These are phyloP conservation scores for Colletotrichum falcatum DNA, from an alignment of 2,329 filamentous ascomycete species.

Conservation along the genomic window DNA sequence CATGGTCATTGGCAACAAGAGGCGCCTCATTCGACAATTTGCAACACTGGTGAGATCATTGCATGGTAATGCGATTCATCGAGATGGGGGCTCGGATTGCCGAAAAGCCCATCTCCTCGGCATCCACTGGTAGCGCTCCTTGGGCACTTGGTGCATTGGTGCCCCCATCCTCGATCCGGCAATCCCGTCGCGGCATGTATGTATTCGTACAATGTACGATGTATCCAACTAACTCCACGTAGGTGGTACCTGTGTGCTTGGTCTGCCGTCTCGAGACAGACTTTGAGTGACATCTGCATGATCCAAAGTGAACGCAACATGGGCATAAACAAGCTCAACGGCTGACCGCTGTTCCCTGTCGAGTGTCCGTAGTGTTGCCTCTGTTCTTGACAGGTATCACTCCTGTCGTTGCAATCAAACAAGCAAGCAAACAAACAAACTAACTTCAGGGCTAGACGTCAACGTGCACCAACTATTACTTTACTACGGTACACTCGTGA, in stretches of 20 bases:
- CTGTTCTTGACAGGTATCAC: neutral
- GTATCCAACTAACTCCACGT: no score
- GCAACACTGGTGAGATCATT: conserved; percentile 34
- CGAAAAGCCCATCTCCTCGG: conserved; percentile 7
- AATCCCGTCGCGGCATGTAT: neutral
- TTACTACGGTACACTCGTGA: neutral
- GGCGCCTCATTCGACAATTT: conserved; percentile 29
- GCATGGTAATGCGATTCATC: conserved; percentile 27
- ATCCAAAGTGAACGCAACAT: conserved; percentile 4
- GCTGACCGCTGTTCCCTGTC: neutral
- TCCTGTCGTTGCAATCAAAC: no score
- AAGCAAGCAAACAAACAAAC: neutral
- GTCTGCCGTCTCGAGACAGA: neutral
- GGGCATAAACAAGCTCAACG: neutral
- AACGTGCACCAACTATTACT: neutral
- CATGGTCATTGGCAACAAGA: conserved; percentile 8
- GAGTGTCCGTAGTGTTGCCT: neutral
- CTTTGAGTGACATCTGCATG: conserved; percentile 11
- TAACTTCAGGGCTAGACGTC: neutral
- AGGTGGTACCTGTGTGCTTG: no score
- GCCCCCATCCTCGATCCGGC: neutral
- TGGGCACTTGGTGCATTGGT: neutral
- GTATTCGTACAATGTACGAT: neutral
- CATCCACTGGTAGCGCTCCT: neutral
- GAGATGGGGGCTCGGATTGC: neutral